Percentiles rank a stretch among this genome's conserved stretches.
These are phyloP conservation scores for Phytophthora sp. DNA, from an alignment of 352 stramenopile species.

Conservation along the genomic window DNA sequence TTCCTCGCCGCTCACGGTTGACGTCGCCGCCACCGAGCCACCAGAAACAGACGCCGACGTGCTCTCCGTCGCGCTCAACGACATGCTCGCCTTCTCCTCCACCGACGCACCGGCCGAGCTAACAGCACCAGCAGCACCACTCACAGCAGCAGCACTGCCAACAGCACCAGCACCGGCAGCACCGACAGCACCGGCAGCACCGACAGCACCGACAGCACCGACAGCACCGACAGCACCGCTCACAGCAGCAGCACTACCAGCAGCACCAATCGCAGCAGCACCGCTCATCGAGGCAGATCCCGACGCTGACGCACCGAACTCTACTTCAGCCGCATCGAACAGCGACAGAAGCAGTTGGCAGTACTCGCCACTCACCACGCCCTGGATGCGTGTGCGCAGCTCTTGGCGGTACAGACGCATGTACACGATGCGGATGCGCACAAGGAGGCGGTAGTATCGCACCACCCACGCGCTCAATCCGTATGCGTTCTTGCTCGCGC, in stretches of 20 bases:
- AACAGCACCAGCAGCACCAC: no score
- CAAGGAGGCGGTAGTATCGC: slow-evolving; percentile 35
- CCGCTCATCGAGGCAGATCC: no score
- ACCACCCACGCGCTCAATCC: slow-evolving; percentile 14
- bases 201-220: no score
- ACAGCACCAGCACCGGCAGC: no score
- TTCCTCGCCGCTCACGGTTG: not conserved
- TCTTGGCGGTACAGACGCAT: slow-evolving; percentile 46
- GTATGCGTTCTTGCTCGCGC: slow-evolving; percentile 22
- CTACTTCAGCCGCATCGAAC: slow-evolving; percentile 1
- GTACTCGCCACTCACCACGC: slow-evolving; percentile 13
- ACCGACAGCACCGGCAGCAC: no score
- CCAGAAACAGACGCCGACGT: not conserved
- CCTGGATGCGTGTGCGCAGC: slow-evolving; percentile 16
- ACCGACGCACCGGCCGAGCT: no score
- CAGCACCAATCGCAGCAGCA: no score
- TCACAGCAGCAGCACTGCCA: no score
- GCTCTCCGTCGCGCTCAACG: not conserved
- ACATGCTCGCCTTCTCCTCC: slow-evolving; percentile 8
- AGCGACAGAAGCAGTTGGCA: not conserved
- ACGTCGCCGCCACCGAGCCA: not conserved
- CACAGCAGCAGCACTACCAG: not conserved
- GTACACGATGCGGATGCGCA: slow-evolving; percentile 37
- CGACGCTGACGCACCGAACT: slow-evolving; percentile 1
- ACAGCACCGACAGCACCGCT: no score